Base-by-base conservation (phyloP, 176 grass and related monocot species). In the Bromus sterilis region DNA sequence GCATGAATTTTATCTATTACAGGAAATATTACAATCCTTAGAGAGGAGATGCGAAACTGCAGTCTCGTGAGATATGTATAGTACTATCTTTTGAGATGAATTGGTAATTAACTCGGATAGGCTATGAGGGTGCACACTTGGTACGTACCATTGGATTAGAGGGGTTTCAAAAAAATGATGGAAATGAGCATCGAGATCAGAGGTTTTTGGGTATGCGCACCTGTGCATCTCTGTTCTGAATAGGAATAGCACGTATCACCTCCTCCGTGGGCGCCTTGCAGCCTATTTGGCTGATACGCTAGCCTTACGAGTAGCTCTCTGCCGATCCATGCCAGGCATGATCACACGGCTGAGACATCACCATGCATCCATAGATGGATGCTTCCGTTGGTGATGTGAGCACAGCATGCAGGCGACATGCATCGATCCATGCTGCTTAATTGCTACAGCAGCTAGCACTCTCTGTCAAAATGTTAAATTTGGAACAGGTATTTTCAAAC, bases 211-310 rank as follows among this genome's bases (percentile, higher is more conserved):
- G 74, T 80, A 16, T 85, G 82, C 70, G 61, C 61, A 85, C 77
- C 87, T 85, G 68, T 70, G 82, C 63, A 69, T 75, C 69, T 76
- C 13, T 29, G 1, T 8, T 29, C 24, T 71, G 46, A 6, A 51
- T 51, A 51, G 16, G 40, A 71, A 44, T 71, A 85, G 32, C 61
- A 89, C 75, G 9, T 28, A 53, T 34, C 30, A 56, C 53, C 33
- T 80, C 74, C 76, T 71, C 24, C 26, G 7, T 53, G 63, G 20
- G 46, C 77, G 70, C 29, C 82, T 64, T 40, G 13, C 48, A 70
- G 26, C 53, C 71, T 55, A 85, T 81, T 85, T 71, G 87, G 87
- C 78, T 77, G n/a, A 77, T 77, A 62, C 28, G 16, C 87, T 64
- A 63, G 55, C 56, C 11, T 85, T 71, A 80, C 64, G 42, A 89